Evolutionary conservation across 2,329 filamentous ascomycete genomes (phyloP).

Genomic region (Exophiala aquamarina): DNA sequence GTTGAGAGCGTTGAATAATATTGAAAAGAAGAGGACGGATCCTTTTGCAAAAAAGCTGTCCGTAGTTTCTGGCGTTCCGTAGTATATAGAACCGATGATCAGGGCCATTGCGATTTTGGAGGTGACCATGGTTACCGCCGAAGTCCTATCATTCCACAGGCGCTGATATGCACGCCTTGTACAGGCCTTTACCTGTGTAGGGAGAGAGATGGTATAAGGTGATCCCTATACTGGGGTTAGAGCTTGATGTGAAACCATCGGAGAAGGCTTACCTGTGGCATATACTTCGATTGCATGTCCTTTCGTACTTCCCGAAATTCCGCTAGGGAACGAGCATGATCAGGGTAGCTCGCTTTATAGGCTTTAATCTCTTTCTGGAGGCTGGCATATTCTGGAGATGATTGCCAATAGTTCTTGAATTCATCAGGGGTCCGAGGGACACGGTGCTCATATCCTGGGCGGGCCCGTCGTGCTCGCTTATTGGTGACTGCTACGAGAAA

Average conservation of each 20-base stretch:
- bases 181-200: slow-evolving; percentile 73
- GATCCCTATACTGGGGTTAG: slow-evolving; percentile 37
- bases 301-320: slow-evolving; percentile 48
- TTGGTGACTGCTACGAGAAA: slow-evolving; percentile 71
- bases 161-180: slow-evolving; percentile 77
- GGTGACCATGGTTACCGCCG: slow-evolving; percentile 65
- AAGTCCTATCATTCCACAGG: slow-evolving; percentile 71
- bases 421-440: slow-evolving; percentile 68
- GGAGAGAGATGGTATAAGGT: slow-evolving; percentile 56
- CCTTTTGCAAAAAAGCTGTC: slow-evolving; percentile 76
- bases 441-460: slow-evolving; percentile 62
- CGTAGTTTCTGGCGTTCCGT: slow-evolving; percentile 66
- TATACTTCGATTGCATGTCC: slow-evolving; percentile 56
- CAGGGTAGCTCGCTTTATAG: slow-evolving; percentile 32
- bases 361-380: slow-evolving; percentile 9
- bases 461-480: slow-evolving; percentile 57
- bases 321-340: slow-evolving; percentile 58
- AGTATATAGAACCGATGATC: slow-evolving; percentile 74
- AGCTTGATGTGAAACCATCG: slow-evolving; percentile 35
- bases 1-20: slow-evolving; percentile 75
- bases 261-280: slow-evolving; percentile 53
- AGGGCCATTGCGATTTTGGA: slow-evolving; percentile 75
- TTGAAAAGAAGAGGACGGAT: slow-evolving; percentile 81
- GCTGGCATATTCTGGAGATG: slow-evolving; percentile 33
- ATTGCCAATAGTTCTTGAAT: slow-evolving; percentile 56